Evolutionary conservation across 1,284 basidiomycete genomes (phyloP), one percentile per base, ranked within the genome.

Genomic region (Boletus calvinii): DNA sequence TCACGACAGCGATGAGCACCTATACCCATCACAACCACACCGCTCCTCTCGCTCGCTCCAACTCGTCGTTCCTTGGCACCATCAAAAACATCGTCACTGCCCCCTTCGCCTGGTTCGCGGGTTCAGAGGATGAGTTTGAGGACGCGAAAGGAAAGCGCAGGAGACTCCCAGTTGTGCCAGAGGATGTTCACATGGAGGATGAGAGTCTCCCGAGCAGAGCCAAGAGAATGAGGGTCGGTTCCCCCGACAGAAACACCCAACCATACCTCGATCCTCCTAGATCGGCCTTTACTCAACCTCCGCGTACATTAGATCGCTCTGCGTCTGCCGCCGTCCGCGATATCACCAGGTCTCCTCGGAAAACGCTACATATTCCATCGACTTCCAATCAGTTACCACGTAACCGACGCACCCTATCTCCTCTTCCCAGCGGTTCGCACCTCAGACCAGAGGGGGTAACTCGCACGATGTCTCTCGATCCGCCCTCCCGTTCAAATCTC

Each of bases 381-480:
- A 61, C 72, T 66, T 63, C 62, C 13, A 55, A 60, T 62, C 62
- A 59, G 53, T 62, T 63, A 49, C 49, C 58, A 29, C 66, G 56
- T 56, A 66, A 54, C 62, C 74, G 75, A 50, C 72, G 70, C 50
- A 75, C 77, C 30, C 56, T 69, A 18, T 76, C 74, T 51, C 74
- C 78, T 29, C 56, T 66, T 56, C 62, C 68, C 24, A 71, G 59
- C 40, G 42, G 53, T 46, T 57, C 67, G 29, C 52, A 64, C 38
- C 49, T 55, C 57, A 63, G 59, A 48, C 69, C 62, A 47, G 72
- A 61, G 55, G 67, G 61, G 32, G 57, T 76, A 40, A 66, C 71
- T 29, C 79, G 81, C 53, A 83, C 81, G 24, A 84, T 85, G 81
- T 83, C 81, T 41, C 76, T 83, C 57, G 84, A 86, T 64, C 80